phyloP scores from a whole-genome alignment of 2,329 filamentous ascomycete species.

The Tolypocladium cylindrosporum region DNA sequence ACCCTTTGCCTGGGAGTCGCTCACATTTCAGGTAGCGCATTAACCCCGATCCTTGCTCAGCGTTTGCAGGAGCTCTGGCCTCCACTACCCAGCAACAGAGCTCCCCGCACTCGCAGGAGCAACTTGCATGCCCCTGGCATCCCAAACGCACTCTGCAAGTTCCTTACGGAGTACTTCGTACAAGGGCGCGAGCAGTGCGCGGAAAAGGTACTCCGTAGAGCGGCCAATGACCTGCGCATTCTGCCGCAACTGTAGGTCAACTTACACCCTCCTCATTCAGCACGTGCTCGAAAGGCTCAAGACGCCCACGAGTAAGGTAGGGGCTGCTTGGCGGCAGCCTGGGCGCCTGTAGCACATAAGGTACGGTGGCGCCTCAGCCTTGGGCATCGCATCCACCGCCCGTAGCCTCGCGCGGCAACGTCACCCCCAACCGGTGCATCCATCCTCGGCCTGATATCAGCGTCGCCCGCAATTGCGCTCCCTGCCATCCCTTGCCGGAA shows the following conservation, averaged over 20 bases:
- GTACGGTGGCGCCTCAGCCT: background rate
- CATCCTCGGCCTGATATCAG: background rate
- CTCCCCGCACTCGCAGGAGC: background rate
- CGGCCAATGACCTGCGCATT: no score
- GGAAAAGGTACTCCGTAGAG: no score
- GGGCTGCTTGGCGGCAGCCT: no score
- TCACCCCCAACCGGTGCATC: background rate
- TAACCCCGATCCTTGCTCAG: background rate
- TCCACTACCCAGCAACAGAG: background rate
- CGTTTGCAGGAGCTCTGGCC: background rate
- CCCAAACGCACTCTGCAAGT: no score
- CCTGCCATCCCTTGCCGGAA: background rate
- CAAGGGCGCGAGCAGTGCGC: background rate
- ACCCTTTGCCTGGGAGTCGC: background rate
- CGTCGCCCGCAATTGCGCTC: background rate
- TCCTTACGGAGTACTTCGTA: no score
- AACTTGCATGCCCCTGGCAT: background rate
- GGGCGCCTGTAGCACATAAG: no score
- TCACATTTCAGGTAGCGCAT: background rate
- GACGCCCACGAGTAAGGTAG: background rate
- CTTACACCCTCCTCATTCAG: no score
- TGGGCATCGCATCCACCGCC: background rate
- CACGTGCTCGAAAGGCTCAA: no score
- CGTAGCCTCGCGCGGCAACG: background rate
- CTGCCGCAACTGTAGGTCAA: no score